Conservation (phyloP, 768 basidiomycete species). For the Podaxis sp. region DNA sequence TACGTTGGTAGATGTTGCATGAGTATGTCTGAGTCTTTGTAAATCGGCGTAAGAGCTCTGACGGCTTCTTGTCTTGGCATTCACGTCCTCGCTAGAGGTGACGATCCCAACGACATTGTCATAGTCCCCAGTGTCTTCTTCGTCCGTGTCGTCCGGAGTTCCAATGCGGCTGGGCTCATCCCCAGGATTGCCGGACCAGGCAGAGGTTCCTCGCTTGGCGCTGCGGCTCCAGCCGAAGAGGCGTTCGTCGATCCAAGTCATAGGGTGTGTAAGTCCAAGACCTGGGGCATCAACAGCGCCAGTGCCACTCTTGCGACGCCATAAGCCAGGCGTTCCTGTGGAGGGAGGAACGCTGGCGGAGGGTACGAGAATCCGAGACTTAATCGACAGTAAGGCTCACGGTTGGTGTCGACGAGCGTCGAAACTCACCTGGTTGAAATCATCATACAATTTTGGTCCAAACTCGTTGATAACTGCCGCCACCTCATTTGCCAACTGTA, state of each 20-base stretch:
- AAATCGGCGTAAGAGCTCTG: conserved; percentile 80
- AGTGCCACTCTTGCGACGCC: conserved; percentile 75
- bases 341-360: conserved; percentile 85
- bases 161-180: conserved; percentile 59
- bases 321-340: conserved; percentile 65
- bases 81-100: conserved; percentile 41
- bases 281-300: conserved; percentile 86
- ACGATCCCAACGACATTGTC: conserved; percentile 79
- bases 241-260: conserved; percentile 93
- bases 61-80: conserved; percentile 49
- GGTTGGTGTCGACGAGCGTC: conserved; percentile 8
- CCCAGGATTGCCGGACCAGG: conserved; percentile 63
- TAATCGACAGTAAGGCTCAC: conserved; percentile 4
- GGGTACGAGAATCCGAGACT: conserved; percentile 80
- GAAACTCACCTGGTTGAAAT: conserved; percentile 71
- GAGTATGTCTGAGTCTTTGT: conserved; percentile 53
- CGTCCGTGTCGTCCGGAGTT: conserved; percentile 77
- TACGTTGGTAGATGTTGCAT: conserved; percentile 15
- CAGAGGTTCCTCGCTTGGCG: conserved; percentile 74
- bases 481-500: conserved; percentile 78
- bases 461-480: conserved; percentile 82
- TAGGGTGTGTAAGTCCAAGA: conserved; percentile 81
- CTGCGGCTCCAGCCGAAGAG: conserved; percentile 90
- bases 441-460: conserved; percentile 81
- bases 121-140: conserved; percentile 88